Evolutionary conservation across 208 protist genomes (phyloP).

Genomic region (Trypanosoma grayi): DNA sequence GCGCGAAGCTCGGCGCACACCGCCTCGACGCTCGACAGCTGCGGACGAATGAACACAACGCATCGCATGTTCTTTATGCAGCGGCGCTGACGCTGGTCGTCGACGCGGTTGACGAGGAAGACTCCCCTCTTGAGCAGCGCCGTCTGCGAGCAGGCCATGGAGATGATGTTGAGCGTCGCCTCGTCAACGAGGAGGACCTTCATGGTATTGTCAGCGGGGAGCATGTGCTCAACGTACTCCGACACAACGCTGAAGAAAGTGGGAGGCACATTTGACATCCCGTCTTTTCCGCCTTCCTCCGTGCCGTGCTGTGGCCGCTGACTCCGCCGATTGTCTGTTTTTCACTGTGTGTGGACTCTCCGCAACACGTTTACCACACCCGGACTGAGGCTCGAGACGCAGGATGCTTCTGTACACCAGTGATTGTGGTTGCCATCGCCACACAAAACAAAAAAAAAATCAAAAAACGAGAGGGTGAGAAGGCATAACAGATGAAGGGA

Average conservation of each 20-base stretch:
- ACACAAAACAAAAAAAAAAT: too few species aligned
- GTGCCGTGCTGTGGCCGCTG: neutral
- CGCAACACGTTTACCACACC: too few species aligned
- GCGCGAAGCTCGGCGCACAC: conserved; percentile 86
- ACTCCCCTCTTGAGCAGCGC: conserved; percentile 95
- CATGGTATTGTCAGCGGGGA: conserved; percentile 76
- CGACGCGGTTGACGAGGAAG: conserved; percentile 94
- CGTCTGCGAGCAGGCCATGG: conserved; percentile 93
- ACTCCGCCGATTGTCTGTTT: too few species aligned
- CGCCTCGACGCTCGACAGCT: conserved; percentile 77
- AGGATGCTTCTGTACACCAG: too few species aligned
- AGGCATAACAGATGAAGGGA: too few species aligned
- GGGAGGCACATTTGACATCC: conserved; percentile 8
- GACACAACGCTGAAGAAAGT: conserved; percentile 42
- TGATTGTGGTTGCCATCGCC: too few species aligned
- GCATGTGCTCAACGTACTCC: conserved; percentile 61
- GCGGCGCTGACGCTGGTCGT: conserved; percentile 59
- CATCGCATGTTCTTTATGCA: conserved; percentile 93
- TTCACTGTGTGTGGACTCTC: too few species aligned
- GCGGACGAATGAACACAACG: conserved; percentile 92
- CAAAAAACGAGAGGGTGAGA: too few species aligned
- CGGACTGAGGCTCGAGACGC: too few species aligned
- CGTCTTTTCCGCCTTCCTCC: neutral
- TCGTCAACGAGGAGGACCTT: conserved; percentile 97
- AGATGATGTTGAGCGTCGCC: conserved; percentile 91